Evolutionary conservation across 306 rosid genomes (phyloP).

Genomic region (Heteromeles arbutifolia): DNA sequence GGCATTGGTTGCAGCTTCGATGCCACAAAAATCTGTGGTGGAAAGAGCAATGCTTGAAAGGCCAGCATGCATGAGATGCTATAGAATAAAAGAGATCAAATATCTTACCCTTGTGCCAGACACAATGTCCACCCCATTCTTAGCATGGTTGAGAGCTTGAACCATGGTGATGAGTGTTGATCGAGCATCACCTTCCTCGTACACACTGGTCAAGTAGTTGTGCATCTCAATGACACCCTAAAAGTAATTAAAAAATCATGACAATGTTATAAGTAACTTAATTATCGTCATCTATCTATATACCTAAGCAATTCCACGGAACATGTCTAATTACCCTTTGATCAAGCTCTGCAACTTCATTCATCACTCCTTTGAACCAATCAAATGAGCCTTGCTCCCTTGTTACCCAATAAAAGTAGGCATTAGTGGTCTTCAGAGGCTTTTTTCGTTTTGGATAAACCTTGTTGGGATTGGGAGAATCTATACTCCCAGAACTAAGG

Average conservation of each 20-base stretch:
- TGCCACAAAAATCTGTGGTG: background rate
- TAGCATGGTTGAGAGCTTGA: conserved; percentile 99
- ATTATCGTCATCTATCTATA: background rate
- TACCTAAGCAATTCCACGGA: background rate
- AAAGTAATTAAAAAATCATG: conserved; percentile 7
- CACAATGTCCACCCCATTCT: conserved; percentile 95
- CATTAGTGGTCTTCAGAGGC: conserved; percentile 79
- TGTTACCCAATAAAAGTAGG: conserved; percentile 97
- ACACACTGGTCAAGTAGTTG: conserved; percentile 97
- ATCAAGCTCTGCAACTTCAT: conserved; percentile 92
- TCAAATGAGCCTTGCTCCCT: conserved; percentile 99
- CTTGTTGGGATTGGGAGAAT: conserved; percentile 38
- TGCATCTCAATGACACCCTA: conserved; percentile 99
- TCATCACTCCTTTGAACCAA: conserved; percentile 99
- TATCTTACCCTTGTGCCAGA: conserved; percentile 84
- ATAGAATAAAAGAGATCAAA: background rate
- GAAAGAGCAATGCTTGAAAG: background rate
- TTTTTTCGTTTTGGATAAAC: conserved; percentile 59
- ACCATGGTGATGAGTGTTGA: conserved; percentile 99
- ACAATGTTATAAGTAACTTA: background rate
- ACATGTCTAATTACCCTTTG: conserved; percentile 59
- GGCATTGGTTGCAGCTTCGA: background rate
- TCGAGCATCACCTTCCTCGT: conserved; percentile 97
- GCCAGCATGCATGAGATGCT: background rate
- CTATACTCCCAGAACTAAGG: conserved; percentile 47